A percentile compares a stretch with the other conserved stretches of the same genome.
phyloP scores from a whole-genome alignment of 2,329 filamentous ascomycete species.

The Aureobasidium mangrovei region DNA sequence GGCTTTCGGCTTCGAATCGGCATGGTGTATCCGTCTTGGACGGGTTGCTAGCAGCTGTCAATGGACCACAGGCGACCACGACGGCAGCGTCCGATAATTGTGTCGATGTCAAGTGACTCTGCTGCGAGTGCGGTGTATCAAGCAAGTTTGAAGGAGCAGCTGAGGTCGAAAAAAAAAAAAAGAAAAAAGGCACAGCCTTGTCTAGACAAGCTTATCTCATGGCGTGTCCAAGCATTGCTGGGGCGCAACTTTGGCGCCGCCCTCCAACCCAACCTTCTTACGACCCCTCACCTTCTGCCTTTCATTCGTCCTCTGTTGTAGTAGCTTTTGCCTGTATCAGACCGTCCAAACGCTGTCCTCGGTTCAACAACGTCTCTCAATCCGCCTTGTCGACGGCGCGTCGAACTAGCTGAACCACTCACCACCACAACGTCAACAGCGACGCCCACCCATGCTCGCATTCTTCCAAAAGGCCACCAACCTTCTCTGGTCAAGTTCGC shows the following conservation, averaged over 20 bases:
- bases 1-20: slow-evolving; percentile 8
- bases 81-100: background rate
- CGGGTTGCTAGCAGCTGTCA: background rate
- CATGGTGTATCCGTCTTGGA: slow-evolving; percentile 1
- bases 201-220: background rate
- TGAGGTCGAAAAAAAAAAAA: background rate
- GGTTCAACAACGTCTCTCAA: too few species aligned
- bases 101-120: too few species aligned
- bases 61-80: background rate
- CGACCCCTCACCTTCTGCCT: background rate
- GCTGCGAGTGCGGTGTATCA: too few species aligned
- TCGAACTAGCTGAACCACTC: too few species aligned
- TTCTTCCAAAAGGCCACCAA: too few species aligned
- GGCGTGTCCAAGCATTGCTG: background rate
- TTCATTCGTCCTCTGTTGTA: background rate
- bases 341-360: too few species aligned
- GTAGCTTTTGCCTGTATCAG: background rate
- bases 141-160: too few species aligned
- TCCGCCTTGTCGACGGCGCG: too few species aligned
- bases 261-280: background rate
- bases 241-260: background rate
- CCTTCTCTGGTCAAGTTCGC: too few species aligned
- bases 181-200: background rate
- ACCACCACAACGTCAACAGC: too few species aligned
- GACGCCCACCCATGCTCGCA: too few species aligned